Percentiles rank a stretch among this genome's conserved stretches.
Conservation (phyloP, 306 rosid genomes). For the Arachis stenosperma region DNA sequence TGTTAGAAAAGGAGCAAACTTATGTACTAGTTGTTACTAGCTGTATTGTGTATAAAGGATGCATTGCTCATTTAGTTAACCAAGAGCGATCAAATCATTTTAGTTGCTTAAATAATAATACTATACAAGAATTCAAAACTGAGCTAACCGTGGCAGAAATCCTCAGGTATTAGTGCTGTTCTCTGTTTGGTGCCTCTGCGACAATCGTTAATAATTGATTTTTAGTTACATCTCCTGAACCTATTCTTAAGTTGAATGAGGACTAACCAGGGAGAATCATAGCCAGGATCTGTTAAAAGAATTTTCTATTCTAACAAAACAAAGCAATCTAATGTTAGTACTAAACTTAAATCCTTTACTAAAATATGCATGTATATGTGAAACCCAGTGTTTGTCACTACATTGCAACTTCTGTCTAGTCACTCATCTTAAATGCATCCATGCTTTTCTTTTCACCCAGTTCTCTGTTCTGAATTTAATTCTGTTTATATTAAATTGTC, state of each 20-base stretch:
- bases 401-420: constrained; percentile 6
- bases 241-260: not conserved
- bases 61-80: not conserved
- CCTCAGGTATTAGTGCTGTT: not conserved
- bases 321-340: not conserved
- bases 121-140: not conserved
- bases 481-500: constrained; percentile 22
- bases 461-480: not conserved
- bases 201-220: not conserved
- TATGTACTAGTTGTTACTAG: not conserved
- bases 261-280: constrained; percentile 8
- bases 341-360: not conserved
- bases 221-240: constrained; percentile 15
- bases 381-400: constrained; percentile 7
- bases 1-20: not conserved
- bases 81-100: not conserved
- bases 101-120: not conserved
- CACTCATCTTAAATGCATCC: constrained; percentile 12
- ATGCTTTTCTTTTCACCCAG: not conserved
- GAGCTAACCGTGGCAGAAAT: not conserved
- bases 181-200: constrained; percentile 10
- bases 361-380: constrained; percentile 3
- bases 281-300: constrained; percentile 4
- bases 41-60: not conserved
- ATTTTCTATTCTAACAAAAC: not conserved